phyloP scores from a whole-genome alignment of 75 land plant genomes.

The Azolla pinnata region DNA sequence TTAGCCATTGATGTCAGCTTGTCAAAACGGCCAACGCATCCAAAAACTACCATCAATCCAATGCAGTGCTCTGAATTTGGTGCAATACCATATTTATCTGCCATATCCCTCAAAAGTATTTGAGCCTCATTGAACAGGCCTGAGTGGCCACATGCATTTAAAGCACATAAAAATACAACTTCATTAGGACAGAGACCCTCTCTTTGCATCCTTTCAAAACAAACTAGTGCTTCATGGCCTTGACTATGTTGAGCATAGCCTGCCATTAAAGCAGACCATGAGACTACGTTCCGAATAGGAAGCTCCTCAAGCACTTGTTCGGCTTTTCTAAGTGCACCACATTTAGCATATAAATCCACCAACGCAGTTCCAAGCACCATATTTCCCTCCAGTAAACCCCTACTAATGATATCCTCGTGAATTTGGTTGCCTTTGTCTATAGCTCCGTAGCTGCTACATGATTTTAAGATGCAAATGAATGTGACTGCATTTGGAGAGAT shows the following conservation, averaged over 20 bases:
- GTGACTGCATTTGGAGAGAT: conserved; percentile 36
- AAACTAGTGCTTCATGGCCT: conserved; percentile 37
- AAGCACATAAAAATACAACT: conserved; percentile 30
- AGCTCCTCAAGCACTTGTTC: conserved; percentile 33
- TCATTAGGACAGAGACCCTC: conserved; percentile 13
- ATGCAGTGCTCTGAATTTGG: conserved; percentile 49
- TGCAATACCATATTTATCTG: conserved; percentile 18
- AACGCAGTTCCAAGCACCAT: conserved; percentile 26
- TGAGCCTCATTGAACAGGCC: conserved; percentile 38
- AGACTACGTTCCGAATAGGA: conserved; percentile 34
- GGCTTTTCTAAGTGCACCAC: conserved; percentile 57
- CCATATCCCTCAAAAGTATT: conserved; percentile 26
- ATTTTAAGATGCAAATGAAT: conserved; percentile 29
- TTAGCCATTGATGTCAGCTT: conserved; percentile 26
- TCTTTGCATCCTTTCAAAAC: conserved; percentile 40
- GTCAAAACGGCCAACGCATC: conserved; percentile 42
- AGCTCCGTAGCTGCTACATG: conserved; percentile 36
- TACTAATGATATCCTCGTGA: conserved; percentile 25
- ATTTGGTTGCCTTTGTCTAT: conserved; percentile 39
- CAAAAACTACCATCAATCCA: conserved; percentile 54
- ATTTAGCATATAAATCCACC: conserved; percentile 47
- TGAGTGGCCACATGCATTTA: conserved; percentile 22
- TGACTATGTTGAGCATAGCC: conserved; percentile 46
- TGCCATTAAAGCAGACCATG: conserved; percentile 62
- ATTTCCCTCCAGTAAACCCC: conserved; percentile 26